Conservation (phyloP, 441 rosid species). For the Francoa sonchifolia region DNA sequence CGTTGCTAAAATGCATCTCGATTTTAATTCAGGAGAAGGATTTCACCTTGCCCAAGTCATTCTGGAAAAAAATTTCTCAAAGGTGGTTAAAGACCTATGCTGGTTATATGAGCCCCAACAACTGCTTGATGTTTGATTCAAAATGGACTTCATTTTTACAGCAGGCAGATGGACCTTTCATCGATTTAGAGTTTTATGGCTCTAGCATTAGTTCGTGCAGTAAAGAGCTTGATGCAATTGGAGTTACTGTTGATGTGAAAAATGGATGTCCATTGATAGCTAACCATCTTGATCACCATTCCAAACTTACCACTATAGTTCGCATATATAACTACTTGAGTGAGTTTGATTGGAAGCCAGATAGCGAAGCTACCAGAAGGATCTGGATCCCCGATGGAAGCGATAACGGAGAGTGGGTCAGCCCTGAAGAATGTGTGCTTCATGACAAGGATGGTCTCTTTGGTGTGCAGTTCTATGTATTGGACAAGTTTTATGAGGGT, state of each 20-base stretch:
- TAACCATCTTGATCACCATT: conserved; percentile 20
- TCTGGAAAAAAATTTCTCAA: conserved; percentile 19
- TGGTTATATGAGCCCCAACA: conserved; percentile 36
- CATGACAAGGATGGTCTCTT: conserved; percentile 40
- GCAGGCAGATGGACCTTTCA: conserved; percentile 57
- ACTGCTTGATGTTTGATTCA: conserved; percentile 32
- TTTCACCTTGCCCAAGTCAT: conserved; percentile 15
- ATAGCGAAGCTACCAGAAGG: conserved; percentile 7
- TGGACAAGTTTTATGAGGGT: conserved; percentile 28
- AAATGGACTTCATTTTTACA: conserved; percentile 23
- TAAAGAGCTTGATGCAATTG: conserved; percentile 33
- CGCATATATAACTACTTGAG: conserved; percentile 35
- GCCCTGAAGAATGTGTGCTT: conserved; percentile 32
- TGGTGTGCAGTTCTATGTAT: conserved; percentile 26
- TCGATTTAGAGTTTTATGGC: conserved; percentile 51
- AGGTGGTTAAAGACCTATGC: conserved; percentile 44
- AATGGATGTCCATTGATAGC: conserved; percentile 29
- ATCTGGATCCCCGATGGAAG: conserved; percentile 44
- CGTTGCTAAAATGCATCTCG: conserved; percentile 36
- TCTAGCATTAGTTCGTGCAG: conserved; percentile 14
- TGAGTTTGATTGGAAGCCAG: conserved; percentile 22
- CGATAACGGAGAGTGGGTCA: conserved; percentile 33
- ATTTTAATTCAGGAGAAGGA: conserved; percentile 17
- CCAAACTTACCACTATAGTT: conserved; percentile 25
- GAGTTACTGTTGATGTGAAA: conserved; percentile 29